These are phyloP conservation scores for Aureobasidium leucospermi DNA, from an alignment of 2,329 filamentous ascomycete species.

Conservation along the genomic window DNA sequence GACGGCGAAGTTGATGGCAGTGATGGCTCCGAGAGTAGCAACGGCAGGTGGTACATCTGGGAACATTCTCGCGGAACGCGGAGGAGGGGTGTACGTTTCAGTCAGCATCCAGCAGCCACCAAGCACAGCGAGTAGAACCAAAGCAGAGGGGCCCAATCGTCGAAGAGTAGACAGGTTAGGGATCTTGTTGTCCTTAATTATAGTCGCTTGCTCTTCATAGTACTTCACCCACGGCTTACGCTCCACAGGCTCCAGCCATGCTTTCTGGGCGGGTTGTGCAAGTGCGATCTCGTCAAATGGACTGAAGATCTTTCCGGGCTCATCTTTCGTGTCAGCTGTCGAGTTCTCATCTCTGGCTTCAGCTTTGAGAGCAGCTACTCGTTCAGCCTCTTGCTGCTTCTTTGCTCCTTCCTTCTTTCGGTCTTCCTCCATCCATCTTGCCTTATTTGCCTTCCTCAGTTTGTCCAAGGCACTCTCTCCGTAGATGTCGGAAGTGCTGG, in stretches of 20 bases:
- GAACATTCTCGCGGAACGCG: constrained; percentile 46
- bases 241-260: constrained; percentile 25
- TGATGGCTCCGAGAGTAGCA: constrained; percentile 56
- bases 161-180: constrained; percentile 27
- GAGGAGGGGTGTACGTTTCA: constrained; percentile 44
- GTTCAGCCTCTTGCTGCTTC: constrained; percentile 17
- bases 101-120: constrained; percentile 32
- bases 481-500: constrained; percentile 21
- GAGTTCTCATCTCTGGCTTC: neutral
- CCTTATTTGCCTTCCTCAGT: constrained; percentile 24
- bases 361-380: constrained; percentile 8
- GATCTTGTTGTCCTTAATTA: constrained; percentile 27
- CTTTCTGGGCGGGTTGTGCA: constrained; percentile 15
- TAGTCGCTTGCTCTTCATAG: constrained; percentile 28
- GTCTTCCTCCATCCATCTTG: constrained; percentile 15
- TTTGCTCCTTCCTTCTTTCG: constrained; percentile 23
- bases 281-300: constrained; percentile 11
- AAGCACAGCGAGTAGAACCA: constrained; percentile 29
- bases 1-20: constrained; percentile 52
- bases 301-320: constrained; percentile 5
- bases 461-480: constrained; percentile 24
- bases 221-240: constrained; percentile 30
- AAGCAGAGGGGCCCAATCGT: constrained; percentile 39
- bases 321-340: neutral
- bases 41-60: constrained; percentile 55